Evolutionary conservation across 192 early-diverging fungal species (phyloP), one percentile per base, ranked within the genome.

Genomic region (Umbelopsis isabellina): DNA sequence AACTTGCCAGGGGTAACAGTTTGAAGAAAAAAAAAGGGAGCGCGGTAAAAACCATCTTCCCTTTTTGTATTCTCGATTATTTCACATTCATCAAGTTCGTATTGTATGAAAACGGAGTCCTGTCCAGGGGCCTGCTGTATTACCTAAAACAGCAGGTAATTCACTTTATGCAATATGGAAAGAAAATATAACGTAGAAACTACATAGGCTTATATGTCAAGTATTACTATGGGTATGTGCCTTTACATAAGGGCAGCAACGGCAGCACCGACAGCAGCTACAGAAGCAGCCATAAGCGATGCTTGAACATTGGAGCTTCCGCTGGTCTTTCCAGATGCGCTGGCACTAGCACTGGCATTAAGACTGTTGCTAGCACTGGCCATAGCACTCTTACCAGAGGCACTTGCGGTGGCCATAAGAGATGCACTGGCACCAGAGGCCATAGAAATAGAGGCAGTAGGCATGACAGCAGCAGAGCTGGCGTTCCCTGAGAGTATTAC

Each of bases 201-300:
- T 35, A 30, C 55, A 27, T 61, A 61, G 25, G 18, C 25, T 61
- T 61, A 61, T 16, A 61, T 61, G 25, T 61, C 33, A 15, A 61
- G 2, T 30, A 25, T 61, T 27, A 35, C 13, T 35, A 16, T 12
- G 21, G 30, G 33, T 18, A 61, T 41, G 37, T 41, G 37, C 37
- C 6, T 41, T 61, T 61, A 61, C 55, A 61, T 61, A 30, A 75
- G 61, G 33, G 73, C 73, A 47, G 73, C 67, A 25, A 66, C 52
- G 25, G 72, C 72, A 65, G 53, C 69, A 22, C 65, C 68, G 66
- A 70, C 58, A 45, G 35, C 52, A 41, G 65, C 65, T 30, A 69
- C 46, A 41, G 41, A 23, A 48, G 52, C 37, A 58, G 67, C 48
- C 11, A 70, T 15, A 45, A 53, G 51, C 10, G 51, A 21, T 46